phyloP scores from a whole-genome alignment of 495 filamentous ascomycete genomes.

The Penicillium parvum region DNA sequence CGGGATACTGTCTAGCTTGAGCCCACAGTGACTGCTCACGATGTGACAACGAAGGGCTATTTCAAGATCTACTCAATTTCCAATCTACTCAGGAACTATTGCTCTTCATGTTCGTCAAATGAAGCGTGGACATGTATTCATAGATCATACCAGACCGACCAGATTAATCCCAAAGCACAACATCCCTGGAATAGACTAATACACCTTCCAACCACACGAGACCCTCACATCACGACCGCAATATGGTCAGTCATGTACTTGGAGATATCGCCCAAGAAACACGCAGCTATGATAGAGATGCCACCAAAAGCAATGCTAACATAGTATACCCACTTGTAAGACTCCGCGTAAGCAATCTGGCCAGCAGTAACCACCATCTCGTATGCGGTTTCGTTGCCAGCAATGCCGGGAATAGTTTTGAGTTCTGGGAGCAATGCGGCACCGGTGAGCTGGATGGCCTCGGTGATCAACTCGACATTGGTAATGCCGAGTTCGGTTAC shows the following conservation, averaged over 20 bases:
- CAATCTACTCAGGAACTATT: too few relatives aligned
- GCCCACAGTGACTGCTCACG: too few relatives aligned
- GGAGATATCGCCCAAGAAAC: slow-evolving; percentile 60
- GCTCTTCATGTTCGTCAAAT: too few relatives aligned
- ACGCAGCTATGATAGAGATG: slow-evolving; percentile 57
- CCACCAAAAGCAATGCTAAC: slow-evolving; percentile 63
- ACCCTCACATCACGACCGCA: slow-evolving; percentile 54
- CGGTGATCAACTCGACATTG: slow-evolving; percentile 31
- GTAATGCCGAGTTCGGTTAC: slow-evolving; percentile 50
- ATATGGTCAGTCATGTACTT: slow-evolving; percentile 67
- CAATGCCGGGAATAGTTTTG: slow-evolving; percentile 51
- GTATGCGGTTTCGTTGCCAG: slow-evolving; percentile 48
- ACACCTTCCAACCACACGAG: neutral
- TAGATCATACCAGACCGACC: too few relatives aligned
- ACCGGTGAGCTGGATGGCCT: slow-evolving; percentile 55
- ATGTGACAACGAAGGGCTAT: too few relatives aligned
- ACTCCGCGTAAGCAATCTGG: slow-evolving; percentile 56
- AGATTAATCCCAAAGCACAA: too few relatives aligned
- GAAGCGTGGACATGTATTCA: too few relatives aligned
- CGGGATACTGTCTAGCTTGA: too few relatives aligned
- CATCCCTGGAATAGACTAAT: too few relatives aligned
- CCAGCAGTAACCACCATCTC: slow-evolving; percentile 58
- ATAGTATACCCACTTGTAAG: slow-evolving; percentile 66
- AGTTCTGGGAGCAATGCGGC: slow-evolving; percentile 52
- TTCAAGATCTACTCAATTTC: too few relatives aligned